A percentile compares a stretch with the other conserved stretches of the same genome.
Evolutionary conservation across 148 eudicot genomes (phyloP).

Genomic region (Nepenthes mirabilis): DNA sequence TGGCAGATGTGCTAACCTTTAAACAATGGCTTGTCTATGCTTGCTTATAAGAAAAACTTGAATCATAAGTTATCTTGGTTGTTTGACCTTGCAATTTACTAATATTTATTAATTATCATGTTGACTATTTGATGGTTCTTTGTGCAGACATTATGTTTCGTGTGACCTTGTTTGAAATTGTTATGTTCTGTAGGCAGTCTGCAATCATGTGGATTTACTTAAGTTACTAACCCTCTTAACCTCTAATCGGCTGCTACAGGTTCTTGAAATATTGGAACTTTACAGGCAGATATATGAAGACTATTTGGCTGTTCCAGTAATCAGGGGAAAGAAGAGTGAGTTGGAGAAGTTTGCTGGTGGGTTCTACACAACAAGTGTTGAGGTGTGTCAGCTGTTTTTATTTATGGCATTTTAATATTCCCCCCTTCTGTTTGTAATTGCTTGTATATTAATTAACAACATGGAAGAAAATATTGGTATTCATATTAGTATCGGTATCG

Average conservation of each 20-base stretch:
- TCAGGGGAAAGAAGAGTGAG: conserved; percentile 92
- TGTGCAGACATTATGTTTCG: background rate
- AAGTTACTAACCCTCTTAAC: background rate
- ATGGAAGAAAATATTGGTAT: too few species aligned
- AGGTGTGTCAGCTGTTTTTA: conserved; percentile 25
- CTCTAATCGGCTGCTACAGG: conserved; percentile 22
- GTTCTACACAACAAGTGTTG: conserved; percentile 86
- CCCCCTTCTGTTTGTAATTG: too few species aligned
- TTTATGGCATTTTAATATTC: background rate
- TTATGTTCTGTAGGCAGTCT: background rate
- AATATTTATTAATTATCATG: background rate
- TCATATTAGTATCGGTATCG: too few species aligned
- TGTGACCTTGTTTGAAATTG: too few species aligned
- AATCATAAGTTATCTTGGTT: too few species aligned
- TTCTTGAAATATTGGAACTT: conserved; percentile 59
- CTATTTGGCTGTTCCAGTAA: conserved; percentile 82
- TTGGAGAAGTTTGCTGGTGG: conserved; percentile 98
- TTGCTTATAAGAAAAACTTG: too few species aligned
- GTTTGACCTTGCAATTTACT: too few species aligned
- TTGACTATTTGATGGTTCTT: background rate
- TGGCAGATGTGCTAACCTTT: too few species aligned
- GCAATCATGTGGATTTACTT: background rate
- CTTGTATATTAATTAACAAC: too few species aligned
- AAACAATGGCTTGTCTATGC: too few species aligned
- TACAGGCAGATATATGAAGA: conserved; percentile 90